These are phyloP conservation scores for Linnemannia elongata DNA, from an alignment of 192 early-diverging fungal genomes.

Conservation along the genomic window DNA sequence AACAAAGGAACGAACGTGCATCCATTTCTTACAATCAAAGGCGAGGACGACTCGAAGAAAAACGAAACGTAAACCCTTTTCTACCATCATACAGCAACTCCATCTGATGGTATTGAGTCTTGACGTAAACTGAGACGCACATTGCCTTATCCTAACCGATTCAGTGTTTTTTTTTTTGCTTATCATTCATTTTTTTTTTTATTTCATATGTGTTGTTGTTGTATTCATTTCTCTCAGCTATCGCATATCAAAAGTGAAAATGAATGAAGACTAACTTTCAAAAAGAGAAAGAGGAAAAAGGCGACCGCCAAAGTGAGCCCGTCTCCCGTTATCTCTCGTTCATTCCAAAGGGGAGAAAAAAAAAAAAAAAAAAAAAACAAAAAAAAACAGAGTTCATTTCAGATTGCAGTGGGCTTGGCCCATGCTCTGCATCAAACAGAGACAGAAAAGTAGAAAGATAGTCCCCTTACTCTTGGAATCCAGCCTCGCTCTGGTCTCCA, in stretches of 20 bases:
- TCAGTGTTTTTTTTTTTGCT: not conserved
- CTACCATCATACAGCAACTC: not conserved
- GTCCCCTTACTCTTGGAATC: not conserved
- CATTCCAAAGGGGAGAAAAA: not conserved
- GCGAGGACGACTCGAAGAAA: not conserved
- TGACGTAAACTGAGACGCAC: not conserved
- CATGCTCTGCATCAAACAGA: slow-evolving; percentile 2
- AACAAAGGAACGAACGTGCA: not conserved
- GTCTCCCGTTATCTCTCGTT: not conserved
- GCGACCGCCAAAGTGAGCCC: not conserved
- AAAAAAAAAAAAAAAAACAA: not conserved
- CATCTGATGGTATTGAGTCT: too few species aligned
- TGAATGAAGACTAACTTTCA: not conserved
- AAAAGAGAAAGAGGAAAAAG: not conserved
- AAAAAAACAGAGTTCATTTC: not conserved
- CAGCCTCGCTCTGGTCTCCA: slow-evolving; percentile 7
- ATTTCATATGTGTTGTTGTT: not conserved
- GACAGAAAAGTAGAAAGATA: not conserved
- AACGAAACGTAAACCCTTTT: slow-evolving; percentile 2
- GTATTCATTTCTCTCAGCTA: not conserved
- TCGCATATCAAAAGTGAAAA: slow-evolving; percentile 3
- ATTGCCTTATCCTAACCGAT: too few species aligned
- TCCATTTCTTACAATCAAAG: not conserved
- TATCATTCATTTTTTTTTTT: not conserved
- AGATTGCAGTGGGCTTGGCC: slow-evolving; percentile 1